These are phyloP conservation scores for Kazachstania viticola DNA, from an alignment of 805 yeast genomes.

Conservation along the genomic window DNA sequence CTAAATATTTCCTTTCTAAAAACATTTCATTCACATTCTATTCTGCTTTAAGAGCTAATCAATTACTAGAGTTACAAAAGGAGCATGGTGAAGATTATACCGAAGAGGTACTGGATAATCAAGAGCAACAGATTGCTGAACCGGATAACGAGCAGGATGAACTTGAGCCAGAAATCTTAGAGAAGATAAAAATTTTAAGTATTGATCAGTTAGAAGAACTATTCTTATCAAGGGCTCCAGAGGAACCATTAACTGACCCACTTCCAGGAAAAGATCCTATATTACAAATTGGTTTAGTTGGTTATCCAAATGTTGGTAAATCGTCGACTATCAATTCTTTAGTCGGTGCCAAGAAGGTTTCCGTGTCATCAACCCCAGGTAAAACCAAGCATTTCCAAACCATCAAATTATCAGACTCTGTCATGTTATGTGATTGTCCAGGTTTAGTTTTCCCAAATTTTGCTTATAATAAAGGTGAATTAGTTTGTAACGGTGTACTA, in stretches of 20 bases:
- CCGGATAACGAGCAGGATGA: slow-evolving; percentile 19
- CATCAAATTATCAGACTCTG: slow-evolving; percentile 68
- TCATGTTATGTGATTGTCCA: slow-evolving; percentile 93
- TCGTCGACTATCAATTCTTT: slow-evolving; percentile 97
- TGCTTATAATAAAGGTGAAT: slow-evolving; percentile 91
- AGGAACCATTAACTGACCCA: slow-evolving; percentile 38
- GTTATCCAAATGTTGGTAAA: slow-evolving; percentile 94
- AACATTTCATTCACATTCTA: slow-evolving; percentile 81
- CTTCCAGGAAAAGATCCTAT: slow-evolving; percentile 48
- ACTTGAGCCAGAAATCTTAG: slow-evolving; percentile 28
- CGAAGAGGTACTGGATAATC: slow-evolving; percentile 7
- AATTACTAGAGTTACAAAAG: slow-evolving; percentile 53
- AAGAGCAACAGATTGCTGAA: too few species aligned
- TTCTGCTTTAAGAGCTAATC: slow-evolving; percentile 81
- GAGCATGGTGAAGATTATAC: slow-evolving; percentile 22
- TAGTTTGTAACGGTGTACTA: slow-evolving; percentile 95
- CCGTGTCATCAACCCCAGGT: slow-evolving; percentile 97
- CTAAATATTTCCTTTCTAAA: slow-evolving; percentile 58
- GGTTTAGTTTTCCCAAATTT: slow-evolving; percentile 98
- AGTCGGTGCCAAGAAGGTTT: slow-evolving; percentile 94
- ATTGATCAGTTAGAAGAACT: slow-evolving; percentile 78
- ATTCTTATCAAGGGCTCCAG: slow-evolving; percentile 69
- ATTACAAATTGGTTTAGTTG: slow-evolving; percentile 88
- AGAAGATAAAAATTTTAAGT: slow-evolving; percentile 56
- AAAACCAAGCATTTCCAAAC: slow-evolving; percentile 98